Evolutionary conservation across 176 grass and related monocot species (phyloP), one percentile per base, ranked within the genome.

Genomic region (Otatea glauca): DNA sequence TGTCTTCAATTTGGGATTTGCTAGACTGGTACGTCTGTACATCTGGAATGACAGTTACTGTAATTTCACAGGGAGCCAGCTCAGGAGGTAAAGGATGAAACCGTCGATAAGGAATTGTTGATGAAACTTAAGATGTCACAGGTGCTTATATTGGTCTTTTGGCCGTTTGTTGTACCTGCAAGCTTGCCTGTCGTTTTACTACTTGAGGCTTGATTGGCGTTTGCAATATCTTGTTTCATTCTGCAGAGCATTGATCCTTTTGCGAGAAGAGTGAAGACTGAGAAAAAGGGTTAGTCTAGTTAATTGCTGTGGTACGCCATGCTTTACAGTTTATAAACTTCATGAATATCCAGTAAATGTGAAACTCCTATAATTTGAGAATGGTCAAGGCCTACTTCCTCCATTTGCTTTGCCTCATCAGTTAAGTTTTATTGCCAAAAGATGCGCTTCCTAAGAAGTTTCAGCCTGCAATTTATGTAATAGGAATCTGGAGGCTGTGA

Each of bases 41-140:
- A 21, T 14, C 21, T 75, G 12, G 27, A 71, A 61, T 87, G 34
- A 71, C 11, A 61, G 45, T 83, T 79, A 10, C 6, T 84, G 9
- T 63, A 69, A 84, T 50, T 67, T 58, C 66, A 15, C 79, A 93
- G 88, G 77, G 88, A 93, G 35, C 85, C 74, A 39, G 6, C 79
- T 74, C 88, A 90, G 20, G 84, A 92, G 47, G 82, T 41, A 48
- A 93, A 93, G 78, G 91, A 93, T 74, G 88, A 93, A 56, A 47
- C 23, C 3, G 7, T 85, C 4, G 72, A 82, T 43, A 90, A 90
- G 42, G 91, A 90, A 68, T 68, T 93, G 11, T 65, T 90, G 56
- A 81, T 68, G 73, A 93, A 88, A 65, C 85, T 93, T 53, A 93
- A 88, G 59, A 80, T 68, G 4, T 70, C 91, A 0, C 81, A 80